Conservation (phyloP, 345 rosid species). For the Excoecaria agallocha region DNA sequence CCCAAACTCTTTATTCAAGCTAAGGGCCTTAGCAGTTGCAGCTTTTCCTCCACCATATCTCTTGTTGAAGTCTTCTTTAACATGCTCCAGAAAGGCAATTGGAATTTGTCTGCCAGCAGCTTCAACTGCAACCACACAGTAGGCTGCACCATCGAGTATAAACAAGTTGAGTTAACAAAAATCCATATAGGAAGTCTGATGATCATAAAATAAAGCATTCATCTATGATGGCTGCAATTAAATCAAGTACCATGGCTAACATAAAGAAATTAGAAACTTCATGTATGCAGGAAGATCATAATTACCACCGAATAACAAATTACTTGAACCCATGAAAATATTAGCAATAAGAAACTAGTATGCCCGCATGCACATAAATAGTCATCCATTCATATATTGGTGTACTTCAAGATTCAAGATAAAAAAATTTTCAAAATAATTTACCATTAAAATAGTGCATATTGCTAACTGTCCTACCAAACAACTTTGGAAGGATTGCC, state of each 20-base stretch:
- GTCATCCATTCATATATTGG: not conserved
- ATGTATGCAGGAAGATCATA: not conserved
- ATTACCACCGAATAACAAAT: not conserved
- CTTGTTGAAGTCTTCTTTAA: constrained; percentile 85
- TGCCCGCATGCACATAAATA: not conserved
- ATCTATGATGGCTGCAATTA: not conserved
- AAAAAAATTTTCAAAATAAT: not conserved
- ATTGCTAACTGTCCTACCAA: too few species aligned
- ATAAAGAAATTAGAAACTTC: not conserved
- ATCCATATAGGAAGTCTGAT: not conserved
- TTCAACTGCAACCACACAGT: constrained; percentile 90
- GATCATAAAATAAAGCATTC: not conserved
- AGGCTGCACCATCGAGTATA: constrained; percentile 49
- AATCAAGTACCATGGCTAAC: not conserved
- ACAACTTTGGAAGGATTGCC: too few species aligned
- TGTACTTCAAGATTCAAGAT: not conserved
- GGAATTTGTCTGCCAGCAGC: constrained; percentile 87
- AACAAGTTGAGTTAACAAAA: not conserved
- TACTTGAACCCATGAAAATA: not conserved
- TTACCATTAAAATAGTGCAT: too few species aligned
- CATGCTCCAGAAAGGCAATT: constrained; percentile 82
- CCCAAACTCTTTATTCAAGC: constrained; percentile 87
- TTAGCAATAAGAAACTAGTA: not conserved
- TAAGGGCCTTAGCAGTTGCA: constrained; percentile 63
- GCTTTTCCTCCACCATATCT: constrained; percentile 93